Conservation (phyloP, 2,329 filamentous ascomycete genomes). For the Metarhizium sp. region DNA sequence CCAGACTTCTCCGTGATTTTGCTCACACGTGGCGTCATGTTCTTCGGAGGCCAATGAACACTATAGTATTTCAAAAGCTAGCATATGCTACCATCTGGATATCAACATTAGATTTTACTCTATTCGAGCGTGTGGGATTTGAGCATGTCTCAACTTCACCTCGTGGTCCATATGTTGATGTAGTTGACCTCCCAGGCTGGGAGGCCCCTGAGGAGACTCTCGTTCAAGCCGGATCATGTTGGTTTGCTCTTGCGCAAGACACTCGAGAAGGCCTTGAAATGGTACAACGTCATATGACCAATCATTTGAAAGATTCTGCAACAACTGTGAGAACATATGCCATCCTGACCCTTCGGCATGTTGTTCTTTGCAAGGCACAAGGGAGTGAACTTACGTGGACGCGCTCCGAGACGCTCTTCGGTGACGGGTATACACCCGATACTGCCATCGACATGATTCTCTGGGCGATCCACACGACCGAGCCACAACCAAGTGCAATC, state of each 20-base stretch:
- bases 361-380: constrained; percentile 8
- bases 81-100: constrained; percentile 12
- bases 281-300: constrained; percentile 8
- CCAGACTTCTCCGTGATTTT: constrained; percentile 10
- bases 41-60: constrained; percentile 9
- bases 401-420: constrained; percentile 7
- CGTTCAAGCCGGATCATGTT: constrained; percentile 9
- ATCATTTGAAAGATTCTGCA: background rate
- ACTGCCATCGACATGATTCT: constrained; percentile 12
- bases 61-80: constrained; percentile 9
- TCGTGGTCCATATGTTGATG: constrained; percentile 9
- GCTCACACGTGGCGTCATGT: constrained; percentile 13
- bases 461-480: constrained; percentile 7
- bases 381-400: constrained; percentile 6
- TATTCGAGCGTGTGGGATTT: constrained; percentile 7
- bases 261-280: constrained; percentile 8
- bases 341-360: constrained; percentile 10
- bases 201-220: constrained; percentile 5
- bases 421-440: background rate
- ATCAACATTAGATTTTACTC: constrained; percentile 8
- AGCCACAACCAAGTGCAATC: constrained; percentile 4
- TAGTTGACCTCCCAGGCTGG: constrained; percentile 10
- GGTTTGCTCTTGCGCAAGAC: constrained; percentile 10
- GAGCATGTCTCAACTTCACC: constrained; percentile 5
- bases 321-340: constrained; percentile 5